These are phyloP conservation scores for Capronia epimyces DNA, from an alignment of 2,329 filamentous ascomycete genomes.

Conservation along the genomic window DNA sequence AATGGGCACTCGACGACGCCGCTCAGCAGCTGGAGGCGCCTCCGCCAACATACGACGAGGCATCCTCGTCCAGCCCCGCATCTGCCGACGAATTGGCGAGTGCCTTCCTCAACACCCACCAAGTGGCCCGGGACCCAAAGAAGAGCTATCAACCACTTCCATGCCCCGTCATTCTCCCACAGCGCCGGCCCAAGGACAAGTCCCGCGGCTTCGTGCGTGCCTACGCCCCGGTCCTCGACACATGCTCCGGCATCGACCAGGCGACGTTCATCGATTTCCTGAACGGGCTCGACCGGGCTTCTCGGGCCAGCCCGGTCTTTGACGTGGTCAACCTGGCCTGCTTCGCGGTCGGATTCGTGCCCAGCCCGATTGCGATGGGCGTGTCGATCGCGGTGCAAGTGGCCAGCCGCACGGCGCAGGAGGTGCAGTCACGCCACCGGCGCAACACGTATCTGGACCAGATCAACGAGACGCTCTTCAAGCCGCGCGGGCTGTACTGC, in stretches of 20 bases:
- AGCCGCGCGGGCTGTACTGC: constrained; percentile 51
- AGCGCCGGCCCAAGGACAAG: constrained; percentile 47
- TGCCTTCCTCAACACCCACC: constrained; percentile 13
- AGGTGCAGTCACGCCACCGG: constrained; percentile 30
- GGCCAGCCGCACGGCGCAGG: constrained; percentile 14
- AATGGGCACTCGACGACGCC: constrained; percentile 24
- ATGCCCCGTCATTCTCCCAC: constrained; percentile 50
- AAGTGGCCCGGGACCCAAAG: constrained; percentile 1
- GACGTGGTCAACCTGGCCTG: constrained; percentile 27
- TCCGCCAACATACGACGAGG: constrained; percentile 15
- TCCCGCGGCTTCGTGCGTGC: constrained; percentile 50
- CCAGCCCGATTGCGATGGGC: constrained; percentile 24
- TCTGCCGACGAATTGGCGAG: constrained; percentile 15
- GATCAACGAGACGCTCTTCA: constrained; percentile 54
- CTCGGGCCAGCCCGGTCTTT: constrained; percentile 22
- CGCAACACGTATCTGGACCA: constrained; percentile 52
- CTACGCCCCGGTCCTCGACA: constrained; percentile 47
- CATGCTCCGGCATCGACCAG: constrained; percentile 44
- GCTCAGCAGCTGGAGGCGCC: constrained; percentile 17
- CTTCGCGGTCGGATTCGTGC: constrained; percentile 20
- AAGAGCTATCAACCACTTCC: constrained; percentile 22
- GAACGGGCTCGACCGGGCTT: constrained; percentile 40
- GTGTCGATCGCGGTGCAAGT: constrained; percentile 22
- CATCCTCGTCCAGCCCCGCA: background rate
- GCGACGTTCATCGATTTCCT: constrained; percentile 47